Conservation (phyloP, 441 rosid species). For the Erodium moschatum region DNA sequence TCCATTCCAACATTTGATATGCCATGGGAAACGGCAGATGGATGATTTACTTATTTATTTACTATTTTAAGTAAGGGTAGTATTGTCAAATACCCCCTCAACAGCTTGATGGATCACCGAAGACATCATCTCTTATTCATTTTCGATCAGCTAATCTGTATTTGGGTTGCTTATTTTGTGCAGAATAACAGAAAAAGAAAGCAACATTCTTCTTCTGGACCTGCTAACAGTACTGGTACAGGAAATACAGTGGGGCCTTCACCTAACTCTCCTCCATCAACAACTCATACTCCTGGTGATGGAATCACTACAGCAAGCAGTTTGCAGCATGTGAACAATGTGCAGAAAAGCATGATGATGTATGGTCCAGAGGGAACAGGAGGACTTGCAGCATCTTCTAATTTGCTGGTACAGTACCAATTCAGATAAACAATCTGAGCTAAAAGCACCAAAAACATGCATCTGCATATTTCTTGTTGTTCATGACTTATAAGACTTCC, state of each 20-base stretch:
- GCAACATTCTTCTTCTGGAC: slow-evolving; percentile 54
- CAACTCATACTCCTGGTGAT: slow-evolving; percentile 55
- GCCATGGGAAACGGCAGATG: too few species aligned
- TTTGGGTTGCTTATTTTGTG: slow-evolving; percentile 14
- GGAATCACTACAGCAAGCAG: slow-evolving; percentile 41
- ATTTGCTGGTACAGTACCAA: slow-evolving; percentile 36
- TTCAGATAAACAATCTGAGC: background rate
- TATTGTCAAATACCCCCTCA: too few species aligned
- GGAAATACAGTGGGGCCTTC: slow-evolving; percentile 59
- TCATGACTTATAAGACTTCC: background rate
- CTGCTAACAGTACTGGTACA: slow-evolving; percentile 59
- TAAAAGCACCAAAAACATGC: too few species aligned
- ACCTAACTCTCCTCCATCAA: slow-evolving; percentile 57
- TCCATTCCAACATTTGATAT: background rate
- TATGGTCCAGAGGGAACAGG: slow-evolving; percentile 41
- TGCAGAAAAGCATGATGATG: slow-evolving; percentile 37
- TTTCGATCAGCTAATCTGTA: too few species aligned
- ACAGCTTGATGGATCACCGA: too few species aligned
- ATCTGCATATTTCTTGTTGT: background rate
- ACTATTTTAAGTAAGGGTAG: too few species aligned
- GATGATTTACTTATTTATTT: too few species aligned
- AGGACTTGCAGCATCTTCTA: slow-evolving; percentile 45
- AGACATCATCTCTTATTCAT: too few species aligned
- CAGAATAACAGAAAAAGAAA: slow-evolving; percentile 57
- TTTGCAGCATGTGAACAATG: slow-evolving; percentile 36